Evolutionary conservation across 192 early-diverging fungal species (phyloP).

Genomic region (Coemansia sp.): DNA sequence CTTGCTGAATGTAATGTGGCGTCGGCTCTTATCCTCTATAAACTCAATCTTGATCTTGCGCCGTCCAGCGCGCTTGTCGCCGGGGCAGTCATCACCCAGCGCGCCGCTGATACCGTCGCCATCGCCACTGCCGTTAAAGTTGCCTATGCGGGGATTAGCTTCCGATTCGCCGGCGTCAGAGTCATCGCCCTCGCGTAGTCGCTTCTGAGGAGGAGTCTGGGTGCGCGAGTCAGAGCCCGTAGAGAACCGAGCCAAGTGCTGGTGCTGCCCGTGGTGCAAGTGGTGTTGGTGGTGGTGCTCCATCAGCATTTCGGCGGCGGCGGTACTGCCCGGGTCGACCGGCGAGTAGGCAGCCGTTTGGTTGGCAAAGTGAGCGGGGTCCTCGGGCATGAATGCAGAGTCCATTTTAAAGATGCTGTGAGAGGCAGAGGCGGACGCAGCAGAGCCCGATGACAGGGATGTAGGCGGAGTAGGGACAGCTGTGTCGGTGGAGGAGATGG

Average conservation of each 20-base stretch:
- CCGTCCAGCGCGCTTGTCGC: constrained; percentile 70
- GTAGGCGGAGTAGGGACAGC: constrained; percentile 20
- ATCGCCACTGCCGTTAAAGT: background rate
- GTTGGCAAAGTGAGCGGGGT: constrained; percentile 20
- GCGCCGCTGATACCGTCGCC: background rate
- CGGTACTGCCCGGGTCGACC: constrained; percentile 21
- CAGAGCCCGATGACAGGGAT: constrained; percentile 15
- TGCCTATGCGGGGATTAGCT: constrained; percentile 44
- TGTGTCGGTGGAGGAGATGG: constrained; percentile 46
- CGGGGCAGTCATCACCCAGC: background rate
- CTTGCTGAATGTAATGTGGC: constrained; percentile 94
- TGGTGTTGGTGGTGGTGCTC: constrained; percentile 27
- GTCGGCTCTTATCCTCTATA: constrained; percentile 88
- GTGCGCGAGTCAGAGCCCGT: constrained; percentile 41
- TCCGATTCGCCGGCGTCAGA: constrained; percentile 66
- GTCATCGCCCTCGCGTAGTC: constrained; percentile 55
- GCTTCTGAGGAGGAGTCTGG: constrained; percentile 44
- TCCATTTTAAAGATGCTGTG: constrained; percentile 48
- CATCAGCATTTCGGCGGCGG: constrained; percentile 18
- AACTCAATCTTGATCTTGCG: constrained; percentile 97
- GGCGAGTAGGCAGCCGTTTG: constrained; percentile 20
- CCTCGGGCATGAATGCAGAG: constrained; percentile 45
- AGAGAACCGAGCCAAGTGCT: constrained; percentile 28
- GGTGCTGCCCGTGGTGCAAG: constrained; percentile 11
- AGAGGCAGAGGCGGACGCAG: constrained; percentile 5